Percentiles rank a stretch among this genome's conserved stretches.
Evolutionary conservation across 2,329 filamentous ascomycete genomes (phyloP).

Genomic region (Colletotrichum musae): DNA sequence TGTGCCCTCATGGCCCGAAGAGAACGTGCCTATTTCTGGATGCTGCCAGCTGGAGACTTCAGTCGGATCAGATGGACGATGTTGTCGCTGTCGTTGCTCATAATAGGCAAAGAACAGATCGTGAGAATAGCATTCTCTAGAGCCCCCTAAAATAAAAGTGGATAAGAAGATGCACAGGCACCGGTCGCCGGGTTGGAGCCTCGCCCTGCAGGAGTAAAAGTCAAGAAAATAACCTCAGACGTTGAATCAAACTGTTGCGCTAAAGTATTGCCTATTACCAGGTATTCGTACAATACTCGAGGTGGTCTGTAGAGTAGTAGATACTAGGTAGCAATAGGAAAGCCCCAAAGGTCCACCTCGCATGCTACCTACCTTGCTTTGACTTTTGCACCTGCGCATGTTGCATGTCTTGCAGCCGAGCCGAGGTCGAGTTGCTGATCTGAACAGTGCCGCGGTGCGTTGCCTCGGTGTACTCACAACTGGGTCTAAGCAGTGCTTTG

Average conservation of each 20-base stretch:
- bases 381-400: conserved; percentile 23
- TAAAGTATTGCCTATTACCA: too few relatives aligned
- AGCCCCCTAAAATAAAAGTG: too few relatives aligned
- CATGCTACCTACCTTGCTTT: conserved; percentile 28
- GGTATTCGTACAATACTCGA: too few relatives aligned
- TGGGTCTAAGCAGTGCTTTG: too few relatives aligned
- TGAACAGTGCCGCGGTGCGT: neutral
- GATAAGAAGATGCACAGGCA: neutral
- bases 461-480: neutral
- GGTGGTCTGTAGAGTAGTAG: too few relatives aligned
- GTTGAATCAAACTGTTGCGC: neutral
- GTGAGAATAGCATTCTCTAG: too few relatives aligned
- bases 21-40: conserved; percentile 27
- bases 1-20: conserved; percentile 16
- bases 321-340: conserved; percentile 6
- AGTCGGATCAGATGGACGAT: conserved; percentile 14
- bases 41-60: conserved; percentile 7
- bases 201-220: conserved; percentile 9
- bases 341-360: conserved; percentile 17
- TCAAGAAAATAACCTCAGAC: neutral
- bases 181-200: neutral
- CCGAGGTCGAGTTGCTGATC: conserved; percentile 8
- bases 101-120: too few relatives aligned
- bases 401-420: conserved; percentile 11
- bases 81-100: conserved; percentile 1